These are phyloP conservation scores for Pseudocercospora cruenta DNA, from an alignment of 2,329 filamentous ascomycete genomes.

Conservation along the genomic window DNA sequence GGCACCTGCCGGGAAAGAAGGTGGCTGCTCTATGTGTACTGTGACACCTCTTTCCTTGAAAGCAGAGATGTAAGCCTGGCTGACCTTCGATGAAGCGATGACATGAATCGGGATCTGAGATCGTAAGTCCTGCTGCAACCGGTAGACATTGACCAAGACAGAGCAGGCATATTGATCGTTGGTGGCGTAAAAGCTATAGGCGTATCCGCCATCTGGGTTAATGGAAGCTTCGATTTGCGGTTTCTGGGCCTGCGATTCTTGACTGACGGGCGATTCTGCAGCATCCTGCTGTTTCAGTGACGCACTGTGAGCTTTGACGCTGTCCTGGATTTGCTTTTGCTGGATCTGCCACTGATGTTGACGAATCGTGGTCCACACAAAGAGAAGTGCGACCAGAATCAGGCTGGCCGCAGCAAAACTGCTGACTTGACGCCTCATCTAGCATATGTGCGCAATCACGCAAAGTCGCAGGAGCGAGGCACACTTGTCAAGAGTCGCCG, in stretches of 20 bases:
- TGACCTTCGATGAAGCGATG: slow-evolving; percentile 28
- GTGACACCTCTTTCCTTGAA: slow-evolving; percentile 21
- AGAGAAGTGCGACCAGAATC: neutral
- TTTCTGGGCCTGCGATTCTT: neutral
- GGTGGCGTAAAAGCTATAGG: slow-evolving; percentile 39
- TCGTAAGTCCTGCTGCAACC: slow-evolving; percentile 27
- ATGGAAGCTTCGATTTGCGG: neutral
- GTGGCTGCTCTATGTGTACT: slow-evolving; percentile 30
- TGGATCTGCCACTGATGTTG: slow-evolving; percentile 1
- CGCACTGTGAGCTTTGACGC: neutral
- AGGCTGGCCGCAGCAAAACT: slow-evolving; percentile 1
- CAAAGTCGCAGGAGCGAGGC: neutral
- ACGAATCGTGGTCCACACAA: slow-evolving; percentile 5
- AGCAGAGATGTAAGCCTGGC: slow-evolving; percentile 24
- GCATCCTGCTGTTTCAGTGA: neutral
- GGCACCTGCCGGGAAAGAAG: slow-evolving; percentile 19
- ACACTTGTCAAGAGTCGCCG: neutral
- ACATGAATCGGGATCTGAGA: slow-evolving; percentile 32
- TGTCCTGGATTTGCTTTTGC: neutral
- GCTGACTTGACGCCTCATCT: slow-evolving; percentile 9
- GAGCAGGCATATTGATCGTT: slow-evolving; percentile 35
- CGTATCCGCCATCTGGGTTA: slow-evolving; percentile 16
- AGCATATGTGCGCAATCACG: neutral
- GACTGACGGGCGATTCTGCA: neutral
- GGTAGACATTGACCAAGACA: slow-evolving; percentile 36